Evolutionary conservation across 352 stramenopile genomes (phyloP).

Genomic region (Pythium biforme): DNA sequence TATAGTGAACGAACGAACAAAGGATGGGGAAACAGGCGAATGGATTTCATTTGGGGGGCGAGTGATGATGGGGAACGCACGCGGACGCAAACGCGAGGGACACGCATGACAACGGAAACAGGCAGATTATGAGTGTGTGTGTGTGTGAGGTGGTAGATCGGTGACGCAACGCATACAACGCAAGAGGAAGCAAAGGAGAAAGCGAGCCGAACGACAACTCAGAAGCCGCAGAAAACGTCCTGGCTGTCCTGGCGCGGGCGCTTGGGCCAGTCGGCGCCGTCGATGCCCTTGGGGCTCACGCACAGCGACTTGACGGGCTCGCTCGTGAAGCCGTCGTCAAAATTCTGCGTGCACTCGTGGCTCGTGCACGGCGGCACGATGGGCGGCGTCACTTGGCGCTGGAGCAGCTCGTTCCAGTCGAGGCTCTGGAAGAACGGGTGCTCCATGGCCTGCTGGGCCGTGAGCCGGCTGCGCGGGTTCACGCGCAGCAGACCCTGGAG

Average conservation of each 20-base stretch:
- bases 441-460: slow-evolving; percentile 60
- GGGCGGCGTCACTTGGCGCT: slow-evolving; percentile 59
- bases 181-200: neutral
- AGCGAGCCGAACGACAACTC: neutral
- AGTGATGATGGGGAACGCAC: neutral
- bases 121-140: too few species aligned
- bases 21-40: neutral
- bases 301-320: slow-evolving; percentile 49
- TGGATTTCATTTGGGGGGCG: neutral
- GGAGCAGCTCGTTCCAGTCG: slow-evolving; percentile 64
- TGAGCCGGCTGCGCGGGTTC: slow-evolving; percentile 47
- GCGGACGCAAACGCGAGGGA: too few species aligned
- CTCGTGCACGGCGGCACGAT: slow-evolving; percentile 58
- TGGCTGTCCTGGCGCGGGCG: slow-evolving; percentile 16
- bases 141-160: too few species aligned
- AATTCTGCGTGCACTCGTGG: slow-evolving; percentile 75
- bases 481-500: slow-evolving; percentile 54
- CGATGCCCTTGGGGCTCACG: slow-evolving; percentile 5
- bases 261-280: slow-evolving; percentile 12
- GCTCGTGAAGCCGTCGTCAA: slow-evolving; percentile 83
- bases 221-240: slow-evolving; percentile 24
- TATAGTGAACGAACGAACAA: neutral
- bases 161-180: neutral
- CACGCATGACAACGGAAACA: neutral
- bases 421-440: slow-evolving; percentile 75